Evolutionary conservation across 1,284 basidiomycete species (phyloP), one percentile per base, ranked within the genome.

Genomic region (Sutorius eximius): DNA sequence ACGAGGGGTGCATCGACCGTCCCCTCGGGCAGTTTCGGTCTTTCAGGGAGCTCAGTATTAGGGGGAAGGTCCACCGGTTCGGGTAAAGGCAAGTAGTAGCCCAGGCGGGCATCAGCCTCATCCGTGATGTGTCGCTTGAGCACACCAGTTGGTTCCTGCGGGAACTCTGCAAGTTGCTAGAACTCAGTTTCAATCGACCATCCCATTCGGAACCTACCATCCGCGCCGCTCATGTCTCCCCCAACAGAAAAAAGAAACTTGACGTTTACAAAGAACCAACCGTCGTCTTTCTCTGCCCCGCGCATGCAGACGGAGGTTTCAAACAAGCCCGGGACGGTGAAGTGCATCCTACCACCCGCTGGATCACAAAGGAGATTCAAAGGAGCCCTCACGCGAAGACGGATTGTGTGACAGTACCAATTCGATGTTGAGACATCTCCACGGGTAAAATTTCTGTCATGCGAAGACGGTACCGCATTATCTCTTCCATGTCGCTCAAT

Each of bases 181-280:
- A 43, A 43, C 15, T 47, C 3, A 51, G 45, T 47, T 36, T 58
- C 18, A 51, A 53, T 22, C 40, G 8, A 38, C 33, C 7, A 42
- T 33, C 22, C 18, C 29, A 27, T 33, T 16, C 33, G 43, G 41
- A 60, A 55, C 62, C 2, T 60, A 85, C 88, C 86, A 78, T 89
- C 83, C 56, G 83, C 73, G n/a, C 83, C 82, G 30, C 84, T 86
- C 41, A 81, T 73, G 64, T 89, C 87, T 33, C 86, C 87, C 22
- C 85, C 85, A 7, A 92, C 79, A n/a, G 74, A 82, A 57, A 93
- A 84, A 32, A 89, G 73, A 62, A 93, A 94, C 61, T 87, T 84
- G 2, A 91, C 82, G 58, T 85, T 77, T 10, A 89, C 82, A 63
- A 93, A 87, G 69, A 91, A 93, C 93, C 92, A 95, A 0, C 85